Evolutionary conservation across 2,329 filamentous ascomycete genomes (phyloP), one percentile per base, ranked within the genome.

Genomic region (Colletotrichum zoysiae): DNA sequence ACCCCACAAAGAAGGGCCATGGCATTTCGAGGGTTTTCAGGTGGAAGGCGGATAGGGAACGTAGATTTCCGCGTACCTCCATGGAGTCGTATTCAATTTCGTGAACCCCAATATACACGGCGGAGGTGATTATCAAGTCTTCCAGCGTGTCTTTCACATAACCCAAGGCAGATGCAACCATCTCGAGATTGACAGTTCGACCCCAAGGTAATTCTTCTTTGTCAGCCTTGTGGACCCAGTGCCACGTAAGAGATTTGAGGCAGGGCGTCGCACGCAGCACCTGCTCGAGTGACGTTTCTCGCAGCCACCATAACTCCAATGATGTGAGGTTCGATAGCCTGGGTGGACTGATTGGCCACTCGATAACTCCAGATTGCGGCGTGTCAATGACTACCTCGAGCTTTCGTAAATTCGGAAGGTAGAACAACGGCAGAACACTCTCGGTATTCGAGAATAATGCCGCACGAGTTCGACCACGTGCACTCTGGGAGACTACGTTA

Each of bases 201-300:
- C 12, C 50, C 23, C 23, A 14, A 53, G 26, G 23, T 33, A 16
- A 14, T 53, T 53, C 26, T 3, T 26, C 4, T 16, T 33, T 7
- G 14, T 23, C 26, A 33, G 50, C 16, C 1, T 14, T 18, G 50
- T 53, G 16, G 26, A 33, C 5, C 26, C 50, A 53, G 12, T 53
- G 50, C 50, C 50, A 53, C 18, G 50, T 53, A 53, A 53, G 23
- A 53, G 50, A 33, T 26, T 53, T 53, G 50, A 53, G 50, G 14
- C 50, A 53, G 11, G 50, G 50, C 12, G 50, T 53, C 50, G 23
- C 50, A 33, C 50, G 23, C 50, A 53, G 18, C 23, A 53, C 16
- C 50, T 53, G 50, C 50, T 53, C 50, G 23, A 53, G 26, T 30
- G 23, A 26, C 26, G 26, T 53, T 53, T 53, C 50, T 53, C 50